phyloP scores from a whole-genome alignment of 2,329 filamentous ascomycete species.

The Emmonsiellopsis sp. region DNA sequence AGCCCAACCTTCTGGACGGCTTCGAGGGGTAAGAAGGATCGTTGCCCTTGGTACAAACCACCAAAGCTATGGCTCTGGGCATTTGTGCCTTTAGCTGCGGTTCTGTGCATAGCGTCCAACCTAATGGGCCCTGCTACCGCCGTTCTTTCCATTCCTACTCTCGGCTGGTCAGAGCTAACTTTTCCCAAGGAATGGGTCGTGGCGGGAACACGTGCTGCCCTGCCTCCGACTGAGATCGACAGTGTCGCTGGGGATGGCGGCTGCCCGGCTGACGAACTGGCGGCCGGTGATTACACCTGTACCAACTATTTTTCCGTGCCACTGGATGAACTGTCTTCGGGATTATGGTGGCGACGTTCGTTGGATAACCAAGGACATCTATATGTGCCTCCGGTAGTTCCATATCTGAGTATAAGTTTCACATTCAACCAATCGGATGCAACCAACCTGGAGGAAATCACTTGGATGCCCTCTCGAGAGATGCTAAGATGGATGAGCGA shows the following conservation, averaged over 20 bases:
- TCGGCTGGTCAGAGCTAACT: constrained; percentile 14
- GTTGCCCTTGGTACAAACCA: constrained; percentile 4
- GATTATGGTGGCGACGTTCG: background rate
- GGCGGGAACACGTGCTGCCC: background rate
- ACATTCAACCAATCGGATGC: background rate
- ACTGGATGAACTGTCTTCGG: constrained; percentile 5
- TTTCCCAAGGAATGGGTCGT: constrained; percentile 2
- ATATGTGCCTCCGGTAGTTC: background rate
- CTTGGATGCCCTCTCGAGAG: background rate
- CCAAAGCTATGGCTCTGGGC: constrained; percentile 8
- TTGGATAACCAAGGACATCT: background rate
- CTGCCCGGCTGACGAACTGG: constrained; percentile 3
- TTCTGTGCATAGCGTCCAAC: constrained; percentile 18
- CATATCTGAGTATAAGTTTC: background rate
- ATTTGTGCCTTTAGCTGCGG: constrained; percentile 9
- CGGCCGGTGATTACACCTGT: constrained; percentile 8
- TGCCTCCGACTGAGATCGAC: background rate
- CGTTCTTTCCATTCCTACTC: constrained; percentile 18
- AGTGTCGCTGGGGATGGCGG: background rate
- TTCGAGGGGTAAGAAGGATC: constrained; percentile 2
- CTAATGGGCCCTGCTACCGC: constrained; percentile 23
- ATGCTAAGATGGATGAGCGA: background rate
- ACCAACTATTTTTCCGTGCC: constrained; percentile 4
- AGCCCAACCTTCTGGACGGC: constrained; percentile 3
- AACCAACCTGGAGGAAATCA: background rate